A percentile compares a stretch with the other conserved stretches of the same genome.
Conservation (phyloP, 1,284 basidiomycete species). For the Ganoderma sinense region DNA sequence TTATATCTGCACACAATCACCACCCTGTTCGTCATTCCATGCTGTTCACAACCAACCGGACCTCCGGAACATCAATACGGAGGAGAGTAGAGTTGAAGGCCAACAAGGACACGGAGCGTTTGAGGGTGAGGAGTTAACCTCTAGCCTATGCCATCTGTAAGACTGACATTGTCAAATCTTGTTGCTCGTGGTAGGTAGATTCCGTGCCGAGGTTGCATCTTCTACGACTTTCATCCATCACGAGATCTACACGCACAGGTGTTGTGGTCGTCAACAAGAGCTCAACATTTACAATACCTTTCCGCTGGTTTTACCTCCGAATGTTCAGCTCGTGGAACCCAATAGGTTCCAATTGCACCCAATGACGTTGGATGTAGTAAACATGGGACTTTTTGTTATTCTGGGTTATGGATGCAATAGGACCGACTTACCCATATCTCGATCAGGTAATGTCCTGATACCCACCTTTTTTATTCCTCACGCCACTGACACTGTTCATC, state of each 20-base stretch:
- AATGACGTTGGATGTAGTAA: background rate
- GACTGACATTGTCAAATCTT: background rate
- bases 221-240: background rate
- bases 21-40: no score
- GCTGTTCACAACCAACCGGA: no score
- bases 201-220: background rate
- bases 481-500: background rate
- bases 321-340: background rate
- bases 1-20: no score
- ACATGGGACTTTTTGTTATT: background rate
- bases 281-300: background rate
- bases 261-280: background rate
- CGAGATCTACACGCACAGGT: background rate
- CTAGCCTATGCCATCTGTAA: background rate
- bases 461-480: background rate
- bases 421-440: background rate
- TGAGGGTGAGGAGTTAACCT: no score
- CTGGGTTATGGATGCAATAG: background rate
- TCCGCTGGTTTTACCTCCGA: background rate
- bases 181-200: background rate
- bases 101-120: no score
- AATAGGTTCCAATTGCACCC: background rate
- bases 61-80: no score
- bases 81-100: no score
- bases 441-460: background rate